These are phyloP conservation scores for Fusarium sublunatum DNA, from an alignment of 2,329 filamentous ascomycete species.

Conservation along the genomic window DNA sequence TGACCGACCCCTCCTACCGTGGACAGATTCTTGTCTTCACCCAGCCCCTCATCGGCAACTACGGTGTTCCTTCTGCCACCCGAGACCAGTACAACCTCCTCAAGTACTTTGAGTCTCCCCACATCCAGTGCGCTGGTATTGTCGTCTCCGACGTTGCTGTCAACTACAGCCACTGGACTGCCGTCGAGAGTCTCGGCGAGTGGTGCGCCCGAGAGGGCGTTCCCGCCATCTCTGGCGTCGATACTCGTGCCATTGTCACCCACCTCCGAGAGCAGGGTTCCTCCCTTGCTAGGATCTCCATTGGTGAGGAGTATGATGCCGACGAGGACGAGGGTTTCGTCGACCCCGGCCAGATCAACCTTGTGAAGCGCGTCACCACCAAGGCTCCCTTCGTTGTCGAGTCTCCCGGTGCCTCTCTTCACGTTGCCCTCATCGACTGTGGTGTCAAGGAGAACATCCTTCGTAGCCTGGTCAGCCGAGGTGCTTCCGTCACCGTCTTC, in stretches of 20 bases:
- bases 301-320: slow-evolving; percentile 97
- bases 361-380: slow-evolving; percentile 95
- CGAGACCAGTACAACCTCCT: slow-evolving; percentile 90
- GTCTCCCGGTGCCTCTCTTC: slow-evolving; percentile 83
- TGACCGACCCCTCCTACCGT: slow-evolving; percentile 88
- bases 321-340: slow-evolving; percentile 97
- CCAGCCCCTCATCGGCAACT: slow-evolving; percentile 97
- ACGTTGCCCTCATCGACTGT: slow-evolving; percentile 95
- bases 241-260: slow-evolving; percentile 96
- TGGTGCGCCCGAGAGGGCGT: slow-evolving; percentile 98
- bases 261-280: slow-evolving; percentile 96
- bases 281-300: slow-evolving; percentile 91
- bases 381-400: slow-evolving; percentile 97
- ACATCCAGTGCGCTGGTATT: slow-evolving; percentile 95
- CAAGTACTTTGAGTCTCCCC: slow-evolving; percentile 98
- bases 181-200: slow-evolving; percentile 89
- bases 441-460: slow-evolving; percentile 99
- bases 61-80: slow-evolving; percentile 88
- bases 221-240: slow-evolving; percentile 94
- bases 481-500: slow-evolving; percentile 92
- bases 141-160: slow-evolving; percentile 95
- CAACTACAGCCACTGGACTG: slow-evolving; percentile 98
- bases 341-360: slow-evolving; percentile 95
- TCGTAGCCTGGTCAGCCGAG: slow-evolving; percentile 89
- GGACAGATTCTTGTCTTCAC: slow-evolving; percentile 99